Conservation (phyloP, 1,139 yeast genomes). For the Nadsonia starkeyi-henricii region DNA sequence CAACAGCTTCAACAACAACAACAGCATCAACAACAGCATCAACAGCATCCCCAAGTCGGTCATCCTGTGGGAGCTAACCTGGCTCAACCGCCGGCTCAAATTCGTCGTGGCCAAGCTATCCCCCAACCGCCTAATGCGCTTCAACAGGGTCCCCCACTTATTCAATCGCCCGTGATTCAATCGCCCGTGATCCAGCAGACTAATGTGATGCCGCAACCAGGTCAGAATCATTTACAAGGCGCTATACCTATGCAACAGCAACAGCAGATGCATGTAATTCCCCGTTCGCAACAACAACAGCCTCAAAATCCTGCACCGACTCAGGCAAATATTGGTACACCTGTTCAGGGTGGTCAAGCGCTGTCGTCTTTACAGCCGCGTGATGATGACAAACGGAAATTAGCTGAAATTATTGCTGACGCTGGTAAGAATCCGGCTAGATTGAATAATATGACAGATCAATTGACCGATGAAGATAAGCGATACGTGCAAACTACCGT, state of each 20-base stretch:
- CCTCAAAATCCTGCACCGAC: slow-evolving; percentile 9
- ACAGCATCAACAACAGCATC: slow-evolving; percentile 5
- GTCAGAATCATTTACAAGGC: background rate
- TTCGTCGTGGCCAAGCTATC: slow-evolving; percentile 1
- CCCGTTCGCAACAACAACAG: slow-evolving; percentile 9
- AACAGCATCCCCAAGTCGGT: background rate
- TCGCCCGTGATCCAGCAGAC: background rate
- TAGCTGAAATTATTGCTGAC: slow-evolving; percentile 53
- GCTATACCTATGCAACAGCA: slow-evolving; percentile 8
- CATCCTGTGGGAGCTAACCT: slow-evolving; percentile 1
- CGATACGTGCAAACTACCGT: slow-evolving; percentile 45
- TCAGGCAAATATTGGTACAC: slow-evolving; percentile 12
- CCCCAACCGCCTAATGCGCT: slow-evolving; percentile 1
- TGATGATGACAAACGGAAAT: slow-evolving; percentile 38
- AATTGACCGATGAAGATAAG: slow-evolving; percentile 51
- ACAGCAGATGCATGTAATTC: slow-evolving; percentile 8
- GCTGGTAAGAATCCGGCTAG: slow-evolving; percentile 54
- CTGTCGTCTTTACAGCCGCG: slow-evolving; percentile 2
- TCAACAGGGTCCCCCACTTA: slow-evolving; percentile 1
- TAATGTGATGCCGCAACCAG: background rate
- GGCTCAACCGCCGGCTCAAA: background rate
- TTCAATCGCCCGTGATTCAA: slow-evolving; percentile 1
- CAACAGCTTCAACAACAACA: slow-evolving; percentile 8
- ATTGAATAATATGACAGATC: slow-evolving; percentile 48
- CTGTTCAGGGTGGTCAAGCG: slow-evolving; percentile 13